Percentiles rank a stretch among this genome's conserved stretches.
Evolutionary conservation across 495 filamentous ascomycete genomes (phyloP).

Genomic region (Penicillium manginii): DNA sequence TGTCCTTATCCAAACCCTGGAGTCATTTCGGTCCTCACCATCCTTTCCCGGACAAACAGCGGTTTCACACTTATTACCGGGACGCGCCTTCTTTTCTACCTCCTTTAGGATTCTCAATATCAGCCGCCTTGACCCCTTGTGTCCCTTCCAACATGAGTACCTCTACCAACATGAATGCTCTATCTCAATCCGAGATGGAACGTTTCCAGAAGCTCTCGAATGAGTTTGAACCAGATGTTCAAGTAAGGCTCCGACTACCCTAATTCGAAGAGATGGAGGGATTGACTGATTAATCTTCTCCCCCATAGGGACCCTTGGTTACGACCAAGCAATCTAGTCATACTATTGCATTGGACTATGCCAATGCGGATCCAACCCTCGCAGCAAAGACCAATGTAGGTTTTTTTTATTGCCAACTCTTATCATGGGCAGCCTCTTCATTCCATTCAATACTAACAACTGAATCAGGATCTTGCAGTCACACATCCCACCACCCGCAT

Average conservation of each 20-base stretch:
- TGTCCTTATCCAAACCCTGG: slow-evolving; percentile 50
- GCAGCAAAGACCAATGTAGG: slow-evolving; percentile 84
- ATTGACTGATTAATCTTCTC: slow-evolving; percentile 3
- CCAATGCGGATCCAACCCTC: slow-evolving; percentile 84
- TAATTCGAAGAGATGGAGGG: neutral
- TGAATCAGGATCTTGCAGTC: slow-evolving; percentile 69
- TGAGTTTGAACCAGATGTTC: slow-evolving; percentile 67
- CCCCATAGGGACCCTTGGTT: slow-evolving; percentile 75
- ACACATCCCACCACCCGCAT: slow-evolving; percentile 88
- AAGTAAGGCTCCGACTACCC: slow-evolving; percentile 45
- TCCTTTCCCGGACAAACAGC: slow-evolving; percentile 39
- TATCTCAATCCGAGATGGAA: slow-evolving; percentile 56
- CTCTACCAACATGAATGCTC: slow-evolving; percentile 46
- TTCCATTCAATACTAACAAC: neutral
- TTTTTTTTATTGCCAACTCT: slow-evolving; percentile 10
- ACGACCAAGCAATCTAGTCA: slow-evolving; percentile 77
- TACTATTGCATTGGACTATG: slow-evolving; percentile 83
- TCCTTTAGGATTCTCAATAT: slow-evolving; percentile 31
- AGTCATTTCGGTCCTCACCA: slow-evolving; percentile 44
- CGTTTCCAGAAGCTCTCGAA: slow-evolving; percentile 58
- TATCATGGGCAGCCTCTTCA: neutral
- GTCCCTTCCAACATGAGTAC: slow-evolving; percentile 19
- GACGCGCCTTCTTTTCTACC: slow-evolving; percentile 29
- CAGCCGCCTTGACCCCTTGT: slow-evolving; percentile 21
- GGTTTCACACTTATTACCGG: slow-evolving; percentile 27